phyloP scores from a whole-genome alignment of 1,139 yeast species.

The Yamadazyma diospyri region DNA sequence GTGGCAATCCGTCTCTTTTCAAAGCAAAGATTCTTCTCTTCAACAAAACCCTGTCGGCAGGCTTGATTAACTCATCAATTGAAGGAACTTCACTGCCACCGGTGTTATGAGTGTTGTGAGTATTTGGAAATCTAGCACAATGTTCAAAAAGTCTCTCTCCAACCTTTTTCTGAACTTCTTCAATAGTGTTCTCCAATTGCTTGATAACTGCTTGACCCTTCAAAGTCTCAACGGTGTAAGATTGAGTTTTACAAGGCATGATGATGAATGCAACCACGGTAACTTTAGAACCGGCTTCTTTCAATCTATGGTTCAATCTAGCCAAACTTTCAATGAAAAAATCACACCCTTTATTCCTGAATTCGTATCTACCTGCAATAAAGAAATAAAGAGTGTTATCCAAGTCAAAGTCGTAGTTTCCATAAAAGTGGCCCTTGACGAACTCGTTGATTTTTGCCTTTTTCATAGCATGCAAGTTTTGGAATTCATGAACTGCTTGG shows the following conservation, averaged over 20 bases:
- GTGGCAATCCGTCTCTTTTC: slow-evolving; percentile 85
- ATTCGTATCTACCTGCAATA: slow-evolving; percentile 97
- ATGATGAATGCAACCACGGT: slow-evolving; percentile 97
- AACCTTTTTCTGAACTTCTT: slow-evolving; percentile 82
- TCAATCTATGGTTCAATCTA: slow-evolving; percentile 81
- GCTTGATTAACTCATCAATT: slow-evolving; percentile 78
- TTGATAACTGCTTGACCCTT: slow-evolving; percentile 95
- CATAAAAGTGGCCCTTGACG: slow-evolving; percentile 95
- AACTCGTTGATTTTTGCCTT: slow-evolving; percentile 93
- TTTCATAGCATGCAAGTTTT: slow-evolving; percentile 87
- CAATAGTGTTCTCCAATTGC: slow-evolving; percentile 85
- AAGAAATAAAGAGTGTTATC: slow-evolving; percentile 92
- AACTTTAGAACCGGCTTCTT: slow-evolving; percentile 76
- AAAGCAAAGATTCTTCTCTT: slow-evolving; percentile 93
- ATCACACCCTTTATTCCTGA: slow-evolving; percentile 95
- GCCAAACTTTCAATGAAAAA: slow-evolving; percentile 92
- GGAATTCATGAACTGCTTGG: slow-evolving; percentile 97
- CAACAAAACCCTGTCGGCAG: slow-evolving; percentile 83
- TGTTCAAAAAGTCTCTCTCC: slow-evolving; percentile 89
- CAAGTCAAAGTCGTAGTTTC: slow-evolving; percentile 90
- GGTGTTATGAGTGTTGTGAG: slow-evolving; percentile 54
- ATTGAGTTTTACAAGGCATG: slow-evolving; percentile 94
- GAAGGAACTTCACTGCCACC: slow-evolving; percentile 50
- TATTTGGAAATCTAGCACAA: slow-evolving; percentile 76
- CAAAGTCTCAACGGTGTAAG: slow-evolving; percentile 93